phyloP scores from a whole-genome alignment of 2,329 filamentous ascomycete species.

The Pyricularia pennisetigena region DNA sequence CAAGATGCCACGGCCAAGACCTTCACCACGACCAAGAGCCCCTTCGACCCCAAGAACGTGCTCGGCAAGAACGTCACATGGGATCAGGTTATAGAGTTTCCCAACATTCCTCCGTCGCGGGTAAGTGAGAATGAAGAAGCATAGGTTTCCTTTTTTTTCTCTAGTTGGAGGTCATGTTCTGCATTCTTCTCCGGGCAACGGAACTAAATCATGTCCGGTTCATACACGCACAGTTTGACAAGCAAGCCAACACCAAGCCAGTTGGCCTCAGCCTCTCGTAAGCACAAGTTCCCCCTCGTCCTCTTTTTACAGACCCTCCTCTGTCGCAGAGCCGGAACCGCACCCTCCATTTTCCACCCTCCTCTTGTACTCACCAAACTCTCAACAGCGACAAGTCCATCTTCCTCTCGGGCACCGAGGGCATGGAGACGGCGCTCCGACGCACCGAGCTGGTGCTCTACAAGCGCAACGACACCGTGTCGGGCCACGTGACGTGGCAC shows the following conservation, averaged over 20 bases:
- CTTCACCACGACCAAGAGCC: not conserved
- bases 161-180: too few species aligned
- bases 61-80: not conserved
- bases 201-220: not conserved
- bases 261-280: not conserved
- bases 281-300: too few species aligned
- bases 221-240: not conserved
- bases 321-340: too few species aligned
- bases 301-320: too few species aligned
- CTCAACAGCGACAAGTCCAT: slow-evolving; percentile 1
- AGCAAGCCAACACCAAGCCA: not conserved
- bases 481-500: slow-evolving; percentile 1
- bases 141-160: too few species aligned
- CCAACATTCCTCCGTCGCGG: not conserved
- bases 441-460: not conserved
- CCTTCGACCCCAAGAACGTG: not conserved
- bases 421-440: not conserved
- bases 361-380: too few species aligned
- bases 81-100: not conserved
- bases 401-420: not conserved
- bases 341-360: too few species aligned
- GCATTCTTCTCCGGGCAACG: not conserved
- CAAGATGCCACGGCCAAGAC: not conserved
- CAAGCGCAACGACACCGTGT: not conserved
- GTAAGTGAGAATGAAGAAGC: not conserved